A percentile compares a stretch with the other conserved stretches of the same genome.
These are phyloP conservation scores for Cryptococcus wingfieldii DNA, from an alignment of 1,284 basidiomycete species.

Conservation along the genomic window DNA sequence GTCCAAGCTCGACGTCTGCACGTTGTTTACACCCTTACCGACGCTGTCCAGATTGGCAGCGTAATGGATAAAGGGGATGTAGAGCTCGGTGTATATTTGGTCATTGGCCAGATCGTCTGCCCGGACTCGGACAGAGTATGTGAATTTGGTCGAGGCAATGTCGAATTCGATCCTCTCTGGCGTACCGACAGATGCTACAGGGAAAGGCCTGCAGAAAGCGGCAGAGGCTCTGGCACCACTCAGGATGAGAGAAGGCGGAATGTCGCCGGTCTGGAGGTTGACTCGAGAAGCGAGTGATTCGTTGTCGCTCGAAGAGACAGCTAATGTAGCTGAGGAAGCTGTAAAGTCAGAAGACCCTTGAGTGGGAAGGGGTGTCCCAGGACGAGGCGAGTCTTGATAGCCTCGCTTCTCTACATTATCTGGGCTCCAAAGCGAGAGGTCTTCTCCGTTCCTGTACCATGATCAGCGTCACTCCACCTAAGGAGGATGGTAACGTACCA, in stretches of 20 bases:
- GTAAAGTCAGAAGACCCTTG: conserved; percentile 1
- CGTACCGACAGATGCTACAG: conserved; percentile 66
- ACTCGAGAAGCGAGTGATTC: conserved; percentile 27
- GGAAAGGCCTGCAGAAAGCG: conserved; percentile 79
- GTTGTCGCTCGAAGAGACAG: not conserved
- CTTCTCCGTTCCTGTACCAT: conserved; percentile 72
- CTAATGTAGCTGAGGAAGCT: conserved; percentile 28
- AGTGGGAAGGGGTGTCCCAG: not conserved
- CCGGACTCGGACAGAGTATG: conserved; percentile 60
- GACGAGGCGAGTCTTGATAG: conserved; percentile 2
- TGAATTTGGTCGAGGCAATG: conserved; percentile 64
- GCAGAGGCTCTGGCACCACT: conserved; percentile 75
- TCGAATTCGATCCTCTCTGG: conserved; percentile 69
- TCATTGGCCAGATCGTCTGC: conserved; percentile 48
- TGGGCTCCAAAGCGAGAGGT: conserved; percentile 79
- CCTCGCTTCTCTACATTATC: conserved; percentile 57
- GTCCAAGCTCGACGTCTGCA: not conserved
- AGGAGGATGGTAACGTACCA: conserved; percentile 52
- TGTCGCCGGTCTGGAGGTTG: conserved; percentile 34
- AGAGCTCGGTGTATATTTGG: conserved; percentile 72
- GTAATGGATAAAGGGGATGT: conserved; percentile 82
- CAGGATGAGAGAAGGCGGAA: conserved; percentile 64
- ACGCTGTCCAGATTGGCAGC: conserved; percentile 52
- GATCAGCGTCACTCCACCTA: conserved; percentile 1
- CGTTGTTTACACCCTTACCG: not conserved